Conservation (phyloP, 371 early-diverging fungal species). For the Haplosporangium sp. region DNA sequence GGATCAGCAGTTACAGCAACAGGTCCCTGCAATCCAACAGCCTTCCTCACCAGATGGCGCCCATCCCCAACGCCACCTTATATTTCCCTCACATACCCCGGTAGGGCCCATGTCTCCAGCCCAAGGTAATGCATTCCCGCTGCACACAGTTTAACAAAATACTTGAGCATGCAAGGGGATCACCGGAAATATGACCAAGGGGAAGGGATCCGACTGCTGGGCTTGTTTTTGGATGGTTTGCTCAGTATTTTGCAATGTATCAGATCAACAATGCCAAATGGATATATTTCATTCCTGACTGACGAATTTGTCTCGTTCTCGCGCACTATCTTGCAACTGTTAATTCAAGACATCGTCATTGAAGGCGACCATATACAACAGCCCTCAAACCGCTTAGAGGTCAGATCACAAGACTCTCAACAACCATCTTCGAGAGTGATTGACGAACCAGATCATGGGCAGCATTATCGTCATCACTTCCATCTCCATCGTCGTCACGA, state of each 20-base stretch:
- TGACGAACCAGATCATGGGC: neutral
- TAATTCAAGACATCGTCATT: neutral
- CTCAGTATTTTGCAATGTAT: neutral
- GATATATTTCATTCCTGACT: slow-evolving; percentile 14
- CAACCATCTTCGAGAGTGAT: slow-evolving; percentile 20
- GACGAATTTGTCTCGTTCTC: neutral
- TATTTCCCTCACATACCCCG: no score
- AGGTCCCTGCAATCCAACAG: no score
- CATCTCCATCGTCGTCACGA: neutral
- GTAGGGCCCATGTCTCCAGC: no score
- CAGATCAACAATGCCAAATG: neutral
- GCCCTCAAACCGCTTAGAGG: neutral
- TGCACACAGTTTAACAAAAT: no score
- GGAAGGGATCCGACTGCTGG: no score
- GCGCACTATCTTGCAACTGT: neutral
- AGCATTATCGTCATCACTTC: neutral
- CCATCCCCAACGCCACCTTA: no score
- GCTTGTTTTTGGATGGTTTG: no score
- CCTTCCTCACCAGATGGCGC: no score
- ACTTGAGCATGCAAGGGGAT: no score
- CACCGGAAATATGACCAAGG: no score
- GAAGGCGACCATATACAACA: no score
- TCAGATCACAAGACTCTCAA: neutral
- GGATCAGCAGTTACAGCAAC: slow-evolving; percentile 16
- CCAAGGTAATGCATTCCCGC: no score